phyloP scores from a whole-genome alignment of 2,329 filamentous ascomycete species.

The Neocucurbitaria cava region DNA sequence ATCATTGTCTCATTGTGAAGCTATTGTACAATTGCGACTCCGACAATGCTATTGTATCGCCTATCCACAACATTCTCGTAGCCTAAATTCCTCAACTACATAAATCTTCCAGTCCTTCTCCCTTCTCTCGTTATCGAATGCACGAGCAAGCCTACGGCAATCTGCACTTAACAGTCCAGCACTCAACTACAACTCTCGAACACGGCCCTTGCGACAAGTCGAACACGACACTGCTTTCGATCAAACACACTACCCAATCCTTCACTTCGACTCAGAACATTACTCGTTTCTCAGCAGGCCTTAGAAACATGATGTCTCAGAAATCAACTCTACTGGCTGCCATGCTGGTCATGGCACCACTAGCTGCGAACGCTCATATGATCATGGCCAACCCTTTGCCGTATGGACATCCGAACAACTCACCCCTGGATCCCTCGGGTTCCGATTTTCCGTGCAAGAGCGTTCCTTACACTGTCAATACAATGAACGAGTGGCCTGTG shows the following conservation, averaged over 20 bases:
- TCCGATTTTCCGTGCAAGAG: conserved; percentile 83
- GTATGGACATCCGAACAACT: conserved; percentile 63
- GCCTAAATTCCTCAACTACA: conserved; percentile 7
- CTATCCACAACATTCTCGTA: conserved; percentile 10
- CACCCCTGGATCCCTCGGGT: conserved; percentile 66
- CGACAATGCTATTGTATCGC: conserved; percentile 18
- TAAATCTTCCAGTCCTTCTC: conserved; percentile 14
- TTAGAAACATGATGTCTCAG: conserved; percentile 14
- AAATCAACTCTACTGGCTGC: conserved; percentile 18
- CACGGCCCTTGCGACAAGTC: conserved; percentile 7
- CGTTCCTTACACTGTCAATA: conserved; percentile 49
- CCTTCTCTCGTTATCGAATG: conserved; percentile 14
- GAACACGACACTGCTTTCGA: conserved; percentile 4
- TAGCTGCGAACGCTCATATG: conserved; percentile 73
- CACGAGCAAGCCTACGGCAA: conserved; percentile 13
- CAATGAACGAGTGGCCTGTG: conserved; percentile 67
- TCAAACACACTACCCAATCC: conserved; percentile 7
- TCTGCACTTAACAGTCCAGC: background rate
- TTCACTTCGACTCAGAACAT: conserved; percentile 12
- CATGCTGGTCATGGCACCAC: conserved; percentile 57
- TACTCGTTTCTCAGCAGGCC: conserved; percentile 7
- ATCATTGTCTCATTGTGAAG: conserved; percentile 29
- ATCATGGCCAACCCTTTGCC: conserved; percentile 73
- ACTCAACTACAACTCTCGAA: background rate
- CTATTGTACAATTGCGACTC: conserved; percentile 10